Percentiles rank a stretch among this genome's conserved stretches.
phyloP scores from a whole-genome alignment of 2,329 filamentous ascomycete genomes.

The Fusarium sarcochroum region DNA sequence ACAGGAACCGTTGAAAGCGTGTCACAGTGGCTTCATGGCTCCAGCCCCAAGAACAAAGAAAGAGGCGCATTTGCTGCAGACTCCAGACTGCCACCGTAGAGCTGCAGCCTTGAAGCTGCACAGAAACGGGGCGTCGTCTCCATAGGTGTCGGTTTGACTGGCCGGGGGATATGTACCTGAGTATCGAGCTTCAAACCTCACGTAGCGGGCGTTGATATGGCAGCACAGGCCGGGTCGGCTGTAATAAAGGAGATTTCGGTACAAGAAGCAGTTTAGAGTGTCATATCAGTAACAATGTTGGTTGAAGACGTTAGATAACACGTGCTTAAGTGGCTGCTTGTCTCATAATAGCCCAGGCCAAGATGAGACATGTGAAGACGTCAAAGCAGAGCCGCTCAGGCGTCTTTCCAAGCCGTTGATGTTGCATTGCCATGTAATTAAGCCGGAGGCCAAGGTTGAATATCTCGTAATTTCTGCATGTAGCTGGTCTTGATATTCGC shows the following conservation, averaged over 20 bases:
- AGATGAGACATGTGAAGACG: slow-evolving; percentile 25
- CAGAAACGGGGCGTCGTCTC: slow-evolving; percentile 28
- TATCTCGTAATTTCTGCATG: background rate
- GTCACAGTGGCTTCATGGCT: slow-evolving; percentile 41
- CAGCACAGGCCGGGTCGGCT: slow-evolving; percentile 3
- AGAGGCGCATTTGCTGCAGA: slow-evolving; percentile 25
- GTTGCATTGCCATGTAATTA: background rate
- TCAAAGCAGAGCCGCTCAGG: slow-evolving; percentile 4
- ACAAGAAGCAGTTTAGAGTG: background rate
- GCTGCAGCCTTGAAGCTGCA: slow-evolving; percentile 35
- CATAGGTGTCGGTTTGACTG: slow-evolving; percentile 25
- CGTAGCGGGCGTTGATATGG: background rate
- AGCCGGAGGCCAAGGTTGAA: background rate
- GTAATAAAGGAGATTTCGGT: background rate
- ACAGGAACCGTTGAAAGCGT: slow-evolving; percentile 44
- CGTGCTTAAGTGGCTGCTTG: slow-evolving; percentile 16
- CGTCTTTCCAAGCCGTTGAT: background rate
- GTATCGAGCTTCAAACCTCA: background rate
- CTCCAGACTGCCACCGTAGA: slow-evolving; percentile 21
- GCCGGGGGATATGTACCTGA: background rate
- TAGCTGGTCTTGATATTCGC: background rate
- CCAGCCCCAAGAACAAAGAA: slow-evolving; percentile 18
- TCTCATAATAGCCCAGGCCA: slow-evolving; percentile 13
- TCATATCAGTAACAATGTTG: background rate
- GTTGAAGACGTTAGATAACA: background rate